A percentile compares a stretch with the other conserved stretches of the same genome.
Conservation (phyloP, 148 eudicot species). For the Chenopodium formosanum region DNA sequence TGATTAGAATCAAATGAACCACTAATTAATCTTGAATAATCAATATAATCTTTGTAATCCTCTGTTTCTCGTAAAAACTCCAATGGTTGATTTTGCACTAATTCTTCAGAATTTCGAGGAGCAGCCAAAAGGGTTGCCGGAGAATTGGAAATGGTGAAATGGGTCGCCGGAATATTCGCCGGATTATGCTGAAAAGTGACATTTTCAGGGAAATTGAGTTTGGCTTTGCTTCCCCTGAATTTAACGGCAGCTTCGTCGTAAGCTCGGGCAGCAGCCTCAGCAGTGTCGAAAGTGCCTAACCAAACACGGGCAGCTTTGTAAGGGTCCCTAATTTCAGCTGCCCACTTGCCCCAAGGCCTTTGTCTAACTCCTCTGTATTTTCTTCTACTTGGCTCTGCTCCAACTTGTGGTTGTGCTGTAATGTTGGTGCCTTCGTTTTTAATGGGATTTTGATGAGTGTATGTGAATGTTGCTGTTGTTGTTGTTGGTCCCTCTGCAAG, state of each 20-base stretch:
- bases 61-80: constrained; percentile 9
- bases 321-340: constrained; percentile 80
- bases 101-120: not conserved
- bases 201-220: constrained; percentile 78
- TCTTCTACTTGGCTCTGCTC: constrained; percentile 33
- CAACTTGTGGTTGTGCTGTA: constrained; percentile 14
- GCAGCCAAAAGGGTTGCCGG: constrained; percentile 3
- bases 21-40: constrained; percentile 31
- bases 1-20: constrained; percentile 15
- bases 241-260: constrained; percentile 68
- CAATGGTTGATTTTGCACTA: constrained; percentile 18
- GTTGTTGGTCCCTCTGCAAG: constrained; percentile 32
- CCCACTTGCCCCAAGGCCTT: constrained; percentile 92
- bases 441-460: constrained; percentile 20
- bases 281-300: constrained; percentile 77
- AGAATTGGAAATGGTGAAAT: constrained; percentile 17
- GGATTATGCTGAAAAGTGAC: constrained; percentile 29
- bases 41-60: constrained; percentile 31
- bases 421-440: constrained; percentile 9
- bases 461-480: constrained; percentile 27
- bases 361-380: constrained; percentile 79
- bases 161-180: constrained; percentile 13
- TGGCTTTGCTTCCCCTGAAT: constrained; percentile 75
- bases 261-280: constrained; percentile 73
- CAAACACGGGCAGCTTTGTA: constrained; percentile 75